These are phyloP conservation scores for Phytophthora pinifolia DNA, from an alignment of 352 stramenopile genomes.

Conservation along the genomic window DNA sequence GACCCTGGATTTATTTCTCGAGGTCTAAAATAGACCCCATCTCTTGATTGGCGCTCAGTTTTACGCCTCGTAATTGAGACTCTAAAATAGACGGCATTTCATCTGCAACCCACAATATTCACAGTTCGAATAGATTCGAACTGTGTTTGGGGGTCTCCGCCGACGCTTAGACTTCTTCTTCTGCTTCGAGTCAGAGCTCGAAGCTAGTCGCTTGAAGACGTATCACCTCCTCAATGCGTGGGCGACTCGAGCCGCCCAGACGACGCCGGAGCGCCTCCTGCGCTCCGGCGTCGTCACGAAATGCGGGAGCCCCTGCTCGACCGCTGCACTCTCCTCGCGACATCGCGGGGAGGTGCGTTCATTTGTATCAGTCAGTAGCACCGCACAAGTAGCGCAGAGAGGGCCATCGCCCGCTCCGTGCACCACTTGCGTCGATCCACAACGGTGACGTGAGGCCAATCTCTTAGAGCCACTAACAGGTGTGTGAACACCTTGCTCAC, in stretches of 20 bases:
- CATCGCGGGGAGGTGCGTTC: too few species aligned
- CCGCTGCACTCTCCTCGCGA: not conserved
- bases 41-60: too few species aligned
- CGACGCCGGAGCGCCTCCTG: not conserved
- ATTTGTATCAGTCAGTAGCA: not conserved
- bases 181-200: not conserved
- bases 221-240: conserved; percentile 1
- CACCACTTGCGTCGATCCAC: conserved; percentile 7
- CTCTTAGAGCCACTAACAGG: conserved; percentile 5
- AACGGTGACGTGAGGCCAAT: conserved; percentile 17
- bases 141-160: too few species aligned
- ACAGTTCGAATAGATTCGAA: too few species aligned
- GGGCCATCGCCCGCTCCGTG: conserved; percentile 18
- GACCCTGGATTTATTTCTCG: too few species aligned
- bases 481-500: conserved; percentile 23
- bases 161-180: conserved; percentile 1
- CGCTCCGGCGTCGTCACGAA: not conserved
- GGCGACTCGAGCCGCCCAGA: not conserved
- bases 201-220: not conserved
- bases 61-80: too few species aligned
- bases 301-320: conserved; percentile 8
- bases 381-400: conserved; percentile 9
- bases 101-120: too few species aligned
- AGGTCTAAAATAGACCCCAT: too few species aligned
- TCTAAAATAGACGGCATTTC: too few species aligned